Percentiles rank a stretch among this genome's conserved stretches.
These are phyloP conservation scores for Protea cynaroides DNA, from an alignment of 164 flowering plant species.

Conservation along the genomic window DNA sequence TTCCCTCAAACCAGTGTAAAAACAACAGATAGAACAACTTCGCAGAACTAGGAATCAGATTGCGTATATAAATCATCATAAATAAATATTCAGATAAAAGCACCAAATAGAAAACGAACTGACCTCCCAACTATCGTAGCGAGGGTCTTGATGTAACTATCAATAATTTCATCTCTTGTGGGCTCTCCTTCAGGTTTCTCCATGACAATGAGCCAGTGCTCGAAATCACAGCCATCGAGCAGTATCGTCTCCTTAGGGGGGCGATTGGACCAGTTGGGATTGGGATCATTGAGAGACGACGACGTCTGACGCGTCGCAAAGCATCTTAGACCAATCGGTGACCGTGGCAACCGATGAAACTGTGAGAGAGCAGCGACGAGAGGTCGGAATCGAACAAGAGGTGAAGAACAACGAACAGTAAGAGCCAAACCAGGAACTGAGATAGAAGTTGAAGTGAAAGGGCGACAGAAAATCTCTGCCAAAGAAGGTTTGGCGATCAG, in stretches of 20 bases:
- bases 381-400: conserved; percentile 41
- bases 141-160: conserved; percentile 70
- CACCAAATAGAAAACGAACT: not conserved
- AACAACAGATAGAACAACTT: too few species aligned
- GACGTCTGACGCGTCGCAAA: conserved; percentile 50
- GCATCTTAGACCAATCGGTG: conserved; percentile 18
- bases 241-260: conserved; percentile 84
- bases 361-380: conserved; percentile 28
- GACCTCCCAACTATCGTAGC: conserved; percentile 74
- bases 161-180: conserved; percentile 85
- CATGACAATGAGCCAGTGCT: conserved; percentile 91
- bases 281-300: conserved; percentile 64
- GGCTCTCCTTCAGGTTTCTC: too few species aligned
- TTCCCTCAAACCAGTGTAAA: too few species aligned
- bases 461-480: conserved; percentile 17
- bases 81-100: too few species aligned
- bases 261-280: conserved; percentile 79
- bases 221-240: conserved; percentile 86
- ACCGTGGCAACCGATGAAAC: conserved; percentile 8
- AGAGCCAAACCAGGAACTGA: conserved; percentile 4
- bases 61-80: too few species aligned
- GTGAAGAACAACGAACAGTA: not conserved
- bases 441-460: conserved; percentile 13
- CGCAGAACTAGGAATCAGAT: too few species aligned
- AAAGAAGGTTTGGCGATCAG: conserved; percentile 11